phyloP scores from a whole-genome alignment of 2,329 filamentous ascomycete species.

The Eurotiales sp. region DNA sequence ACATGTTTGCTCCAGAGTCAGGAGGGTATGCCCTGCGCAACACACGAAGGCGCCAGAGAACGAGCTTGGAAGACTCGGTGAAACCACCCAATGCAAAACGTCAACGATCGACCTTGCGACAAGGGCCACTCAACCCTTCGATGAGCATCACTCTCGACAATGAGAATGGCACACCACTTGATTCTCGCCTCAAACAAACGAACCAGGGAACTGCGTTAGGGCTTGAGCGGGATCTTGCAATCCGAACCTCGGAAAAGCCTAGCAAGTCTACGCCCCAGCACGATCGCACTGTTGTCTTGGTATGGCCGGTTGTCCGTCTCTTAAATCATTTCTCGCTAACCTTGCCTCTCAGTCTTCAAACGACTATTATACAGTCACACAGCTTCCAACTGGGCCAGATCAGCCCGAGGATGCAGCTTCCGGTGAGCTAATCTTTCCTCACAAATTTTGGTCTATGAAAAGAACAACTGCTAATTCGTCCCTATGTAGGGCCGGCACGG shows the following conservation, averaged over 20 bases:
- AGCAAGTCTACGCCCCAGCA: slow-evolving; percentile 29
- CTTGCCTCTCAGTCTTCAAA: slow-evolving; percentile 64
- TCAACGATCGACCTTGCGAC: slow-evolving; percentile 42
- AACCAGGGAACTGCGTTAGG: slow-evolving; percentile 19
- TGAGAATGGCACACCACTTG: slow-evolving; percentile 2
- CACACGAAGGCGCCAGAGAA: slow-evolving; percentile 37
- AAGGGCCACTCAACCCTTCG: slow-evolving; percentile 30
- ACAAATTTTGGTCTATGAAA: slow-evolving; percentile 14
- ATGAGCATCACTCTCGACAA: slow-evolving; percentile 4
- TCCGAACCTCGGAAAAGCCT: slow-evolving; percentile 35
- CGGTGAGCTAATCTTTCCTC: slow-evolving; percentile 33
- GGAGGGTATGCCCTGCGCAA: slow-evolving; percentile 26
- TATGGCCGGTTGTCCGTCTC: slow-evolving; percentile 22
- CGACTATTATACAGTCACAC: slow-evolving; percentile 78
- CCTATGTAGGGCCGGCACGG: slow-evolving; percentile 56
- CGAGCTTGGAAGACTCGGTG: slow-evolving; percentile 43
- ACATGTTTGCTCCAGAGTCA: slow-evolving; percentile 39
- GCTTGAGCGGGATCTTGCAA: slow-evolving; percentile 29
- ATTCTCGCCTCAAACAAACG: slow-evolving; percentile 16
- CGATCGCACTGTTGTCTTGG: slow-evolving; percentile 36
- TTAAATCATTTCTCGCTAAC: slow-evolving; percentile 16
- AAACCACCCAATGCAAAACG: slow-evolving; percentile 45
- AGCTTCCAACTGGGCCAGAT: slow-evolving; percentile 77
- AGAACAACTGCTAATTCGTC: slow-evolving; percentile 8
- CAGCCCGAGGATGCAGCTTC: slow-evolving; percentile 64